These are phyloP conservation scores for Rauvolfia tetraphylla DNA, from an alignment of 257 asterid species.

Conservation along the genomic window DNA sequence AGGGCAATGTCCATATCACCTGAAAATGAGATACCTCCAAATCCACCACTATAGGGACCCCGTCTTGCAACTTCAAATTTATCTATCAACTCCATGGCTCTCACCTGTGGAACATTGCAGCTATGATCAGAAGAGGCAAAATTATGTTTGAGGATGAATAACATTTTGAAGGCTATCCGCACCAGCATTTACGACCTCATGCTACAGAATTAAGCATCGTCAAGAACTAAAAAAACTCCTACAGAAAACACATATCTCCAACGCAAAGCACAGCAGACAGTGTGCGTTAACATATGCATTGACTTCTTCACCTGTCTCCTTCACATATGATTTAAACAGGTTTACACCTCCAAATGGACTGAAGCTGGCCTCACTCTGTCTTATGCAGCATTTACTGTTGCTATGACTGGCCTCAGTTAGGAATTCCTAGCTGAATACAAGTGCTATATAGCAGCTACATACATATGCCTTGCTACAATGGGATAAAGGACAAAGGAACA, in stretches of 20 bases:
- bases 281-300: not conserved
- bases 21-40: slow-evolving; percentile 73
- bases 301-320: not conserved
- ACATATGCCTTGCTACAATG: not conserved
- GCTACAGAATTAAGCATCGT: not conserved
- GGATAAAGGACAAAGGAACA: not conserved
- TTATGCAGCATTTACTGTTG: not conserved
- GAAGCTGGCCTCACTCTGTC: no score
- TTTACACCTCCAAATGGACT: no score
- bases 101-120: slow-evolving; percentile 46
- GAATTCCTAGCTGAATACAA: no score
- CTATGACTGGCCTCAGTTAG: no score
- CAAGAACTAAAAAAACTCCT: no score
- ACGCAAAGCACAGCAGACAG: not conserved
- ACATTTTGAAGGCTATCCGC: not conserved
- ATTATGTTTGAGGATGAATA: not conserved
- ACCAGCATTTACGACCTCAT: not conserved
- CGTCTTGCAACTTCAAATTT: slow-evolving; percentile 59
- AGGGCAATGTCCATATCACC: slow-evolving; percentile 86
- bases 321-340: no score
- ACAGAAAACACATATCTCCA: not conserved
- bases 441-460: slow-evolving; percentile 6
- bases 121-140: not conserved
- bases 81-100: slow-evolving; percentile 88
- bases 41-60: slow-evolving; percentile 93